These are phyloP conservation scores for Xylaria longipes DNA, from an alignment of 495 filamentous ascomycete genomes.

Conservation along the genomic window DNA sequence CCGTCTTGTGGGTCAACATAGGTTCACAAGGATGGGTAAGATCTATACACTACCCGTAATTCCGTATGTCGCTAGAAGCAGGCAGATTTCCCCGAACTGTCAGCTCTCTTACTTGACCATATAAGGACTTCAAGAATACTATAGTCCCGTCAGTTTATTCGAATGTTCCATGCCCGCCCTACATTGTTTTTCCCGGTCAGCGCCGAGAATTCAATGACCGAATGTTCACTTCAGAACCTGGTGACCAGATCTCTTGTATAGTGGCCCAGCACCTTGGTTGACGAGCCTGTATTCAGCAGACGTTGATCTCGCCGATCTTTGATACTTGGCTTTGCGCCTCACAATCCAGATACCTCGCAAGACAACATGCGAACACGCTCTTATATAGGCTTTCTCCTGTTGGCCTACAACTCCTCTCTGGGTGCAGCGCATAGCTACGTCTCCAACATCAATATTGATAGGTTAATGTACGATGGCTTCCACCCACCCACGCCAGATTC, in stretches of 20 bases:
- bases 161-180: not conserved
- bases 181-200: constrained; percentile 6
- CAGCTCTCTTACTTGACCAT: not conserved
- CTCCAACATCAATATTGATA: constrained; percentile 62
- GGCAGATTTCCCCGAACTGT: not conserved
- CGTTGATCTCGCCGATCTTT: not conserved
- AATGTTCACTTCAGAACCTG: not conserved
- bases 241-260: not conserved
- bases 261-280: not conserved
- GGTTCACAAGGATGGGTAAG: not conserved
- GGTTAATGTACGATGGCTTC: constrained; percentile 54
- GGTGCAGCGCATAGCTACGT: constrained; percentile 64
- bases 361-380: not conserved
- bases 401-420: not conserved
- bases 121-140: not conserved
- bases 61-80: constrained; percentile 6
- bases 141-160: not conserved
- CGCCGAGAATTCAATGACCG: not conserved
- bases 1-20: not conserved
- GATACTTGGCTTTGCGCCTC: not conserved
- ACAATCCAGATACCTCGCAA: not conserved
- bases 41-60: not conserved
- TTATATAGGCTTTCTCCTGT: not conserved
- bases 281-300: not conserved
- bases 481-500: constrained; percentile 49